Base-by-base conservation (phyloP, 2,329 filamentous ascomycete species). In the Colletotrichum sp. region DNA sequence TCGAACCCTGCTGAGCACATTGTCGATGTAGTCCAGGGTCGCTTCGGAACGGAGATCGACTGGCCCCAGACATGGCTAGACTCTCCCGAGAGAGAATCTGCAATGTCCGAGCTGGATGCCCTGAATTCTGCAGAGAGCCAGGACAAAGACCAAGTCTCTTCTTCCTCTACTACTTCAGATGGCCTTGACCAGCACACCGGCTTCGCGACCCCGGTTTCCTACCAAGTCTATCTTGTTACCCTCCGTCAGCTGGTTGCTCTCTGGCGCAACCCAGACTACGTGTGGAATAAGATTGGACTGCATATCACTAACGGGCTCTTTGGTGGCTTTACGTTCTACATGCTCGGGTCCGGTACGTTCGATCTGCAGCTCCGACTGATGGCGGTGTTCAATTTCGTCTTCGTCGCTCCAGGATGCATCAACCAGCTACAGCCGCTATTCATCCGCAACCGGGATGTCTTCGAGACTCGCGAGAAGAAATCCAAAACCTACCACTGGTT, bases 311-410 rank as follows among this genome's bases (percentile, higher is more conserved):
- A 63, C 65, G 65, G 34, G 8, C 49, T 73, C 1, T 64, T 73
- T 6, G 28, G 57, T 64, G 88, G 88, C 0, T 89, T 89, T 77
- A 86, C 86, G 0, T 89, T 89, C 78, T 89, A 87, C 87, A 87
- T 85, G 78, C 85, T 89, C 60, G 86, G 85, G 1, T 75, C 87
- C 52, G 83, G 83, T 0, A 82, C 86, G 0, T 85, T 82, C 26
- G 85, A 85, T 30, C 77, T 89, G 8, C 88, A 82, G 55, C 73
- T 79, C 3, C 83, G 87, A 10, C 82, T 90, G 1, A 89, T 90
- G 78, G 85, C 87, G 5, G 83, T 90, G 36, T 90, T 90, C 82
- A 89, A 89, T 72, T 90, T 90, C 77, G 87, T 90, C 49, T 89
- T 89, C 79, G 87, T 89, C 9, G 88, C 88, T 0, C 88, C 88